Conservation (phyloP, 1,284 basidiomycete species). For the Austropuccinia psidii region DNA sequence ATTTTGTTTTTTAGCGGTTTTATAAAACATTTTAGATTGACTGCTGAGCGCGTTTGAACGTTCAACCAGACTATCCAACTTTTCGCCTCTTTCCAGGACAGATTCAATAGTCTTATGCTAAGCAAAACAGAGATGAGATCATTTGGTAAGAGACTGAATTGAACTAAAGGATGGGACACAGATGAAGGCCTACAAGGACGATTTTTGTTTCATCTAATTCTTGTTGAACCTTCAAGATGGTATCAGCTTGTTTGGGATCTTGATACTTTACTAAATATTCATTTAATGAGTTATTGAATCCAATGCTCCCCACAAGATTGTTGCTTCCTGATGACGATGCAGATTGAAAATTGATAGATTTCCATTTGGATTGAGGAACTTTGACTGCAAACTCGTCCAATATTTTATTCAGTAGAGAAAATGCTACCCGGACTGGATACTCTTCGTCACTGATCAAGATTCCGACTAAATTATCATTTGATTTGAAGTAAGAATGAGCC, state of each 20-base stretch:
- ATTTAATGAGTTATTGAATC: slow-evolving; percentile 57
- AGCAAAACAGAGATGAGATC: slow-evolving; percentile 6
- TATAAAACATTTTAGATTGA: slow-evolving; percentile 84
- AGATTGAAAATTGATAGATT: slow-evolving; percentile 60
- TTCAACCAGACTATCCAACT: slow-evolving; percentile 93
- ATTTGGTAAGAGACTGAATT: neutral
- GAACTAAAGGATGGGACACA: neutral
- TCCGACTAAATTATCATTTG: slow-evolving; percentile 58
- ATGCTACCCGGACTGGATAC: slow-evolving; percentile 93
- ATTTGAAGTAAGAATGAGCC: slow-evolving; percentile 76
- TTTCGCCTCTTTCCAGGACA: slow-evolving; percentile 91
- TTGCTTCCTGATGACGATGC: neutral
- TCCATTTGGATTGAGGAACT: slow-evolving; percentile 59
- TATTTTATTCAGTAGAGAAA: slow-evolving; percentile 86
- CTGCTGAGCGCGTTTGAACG: slow-evolving; percentile 81
- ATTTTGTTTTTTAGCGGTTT: slow-evolving; percentile 71
- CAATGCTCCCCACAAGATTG: slow-evolving; percentile 39
- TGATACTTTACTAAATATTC: slow-evolving; percentile 88
- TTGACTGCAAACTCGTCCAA: slow-evolving; percentile 85
- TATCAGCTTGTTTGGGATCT: slow-evolving; percentile 94
- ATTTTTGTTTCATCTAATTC: slow-evolving; percentile 99
- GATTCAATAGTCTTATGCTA: slow-evolving; percentile 99
- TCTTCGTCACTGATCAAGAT: slow-evolving; percentile 92
- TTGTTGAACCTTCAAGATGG: slow-evolving; percentile 96
- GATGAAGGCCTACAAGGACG: slow-evolving; percentile 62